These are phyloP conservation scores for Amauroascus verrucosus DNA, from an alignment of 2,329 filamentous ascomycete species.

Conservation along the genomic window DNA sequence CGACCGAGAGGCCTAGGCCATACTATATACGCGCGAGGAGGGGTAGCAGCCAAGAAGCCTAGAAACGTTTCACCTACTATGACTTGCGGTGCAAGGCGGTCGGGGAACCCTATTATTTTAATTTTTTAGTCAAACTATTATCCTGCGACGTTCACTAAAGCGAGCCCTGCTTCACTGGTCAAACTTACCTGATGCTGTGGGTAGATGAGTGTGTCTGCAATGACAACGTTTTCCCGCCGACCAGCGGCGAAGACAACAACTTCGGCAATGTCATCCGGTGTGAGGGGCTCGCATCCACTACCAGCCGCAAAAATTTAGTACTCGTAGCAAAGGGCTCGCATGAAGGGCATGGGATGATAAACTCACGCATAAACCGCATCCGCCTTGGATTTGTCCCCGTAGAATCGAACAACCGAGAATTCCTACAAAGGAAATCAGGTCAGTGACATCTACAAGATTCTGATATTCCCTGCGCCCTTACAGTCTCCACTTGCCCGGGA, in stretches of 20 bases:
- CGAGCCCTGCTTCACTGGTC: neutral
- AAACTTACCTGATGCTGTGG: slow-evolving; percentile 73
- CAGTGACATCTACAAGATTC: neutral
- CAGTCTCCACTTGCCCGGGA: slow-evolving; percentile 85
- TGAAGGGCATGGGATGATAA: neutral
- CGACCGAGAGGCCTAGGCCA: neutral
- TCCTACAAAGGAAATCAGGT: slow-evolving; percentile 42
- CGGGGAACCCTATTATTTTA: slow-evolving; percentile 9
- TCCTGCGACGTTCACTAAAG: neutral
- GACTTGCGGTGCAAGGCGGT: slow-evolving; percentile 12
- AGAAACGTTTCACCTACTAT: slow-evolving; percentile 1
- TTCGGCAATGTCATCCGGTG: slow-evolving; percentile 83
- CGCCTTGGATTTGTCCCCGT: slow-evolving; percentile 79
- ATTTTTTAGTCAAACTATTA: neutral
- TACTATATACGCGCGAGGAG: too few relatives aligned
- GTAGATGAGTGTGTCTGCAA: slow-evolving; percentile 79
- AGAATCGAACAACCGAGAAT: slow-evolving; percentile 79
- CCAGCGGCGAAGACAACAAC: slow-evolving; percentile 76
- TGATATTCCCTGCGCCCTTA: slow-evolving; percentile 27
- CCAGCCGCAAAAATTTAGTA: slow-evolving; percentile 1
- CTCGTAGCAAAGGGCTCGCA: neutral
- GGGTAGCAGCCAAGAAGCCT: neutral
- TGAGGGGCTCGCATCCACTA: slow-evolving; percentile 69
- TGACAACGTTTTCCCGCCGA: slow-evolving; percentile 76
- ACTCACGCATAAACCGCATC: slow-evolving; percentile 76